Conservation (phyloP, 768 basidiomycete species). For the Calocybe indica region DNA sequence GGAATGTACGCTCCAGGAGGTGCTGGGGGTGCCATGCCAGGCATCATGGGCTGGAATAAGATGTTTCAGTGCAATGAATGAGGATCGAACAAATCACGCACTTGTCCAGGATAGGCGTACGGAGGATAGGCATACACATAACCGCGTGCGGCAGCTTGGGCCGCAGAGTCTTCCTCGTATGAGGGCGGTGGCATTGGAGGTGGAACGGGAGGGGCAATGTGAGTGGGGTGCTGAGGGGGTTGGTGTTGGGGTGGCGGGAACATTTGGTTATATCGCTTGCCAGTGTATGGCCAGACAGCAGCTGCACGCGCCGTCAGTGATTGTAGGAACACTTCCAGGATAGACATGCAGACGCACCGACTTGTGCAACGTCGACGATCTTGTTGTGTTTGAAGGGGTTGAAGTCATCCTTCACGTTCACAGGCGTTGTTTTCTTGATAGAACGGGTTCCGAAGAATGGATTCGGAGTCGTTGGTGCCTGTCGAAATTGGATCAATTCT, state of each 20-base stretch:
- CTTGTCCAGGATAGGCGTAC: conserved; percentile 74
- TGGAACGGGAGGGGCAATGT: conserved; percentile 61
- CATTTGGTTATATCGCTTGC: conserved; percentile 78
- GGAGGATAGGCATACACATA: conserved; percentile 75
- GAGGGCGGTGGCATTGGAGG: conserved; percentile 68
- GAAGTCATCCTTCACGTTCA: conserved; percentile 94
- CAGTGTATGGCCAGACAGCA: conserved; percentile 82
- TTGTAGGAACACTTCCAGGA: neutral
- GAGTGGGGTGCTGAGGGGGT: conserved; percentile 57
- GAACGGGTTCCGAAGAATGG: conserved; percentile 85
- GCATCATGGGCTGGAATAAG: conserved; percentile 67
- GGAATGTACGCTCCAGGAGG: conserved; percentile 79
- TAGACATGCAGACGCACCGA: conserved; percentile 47
- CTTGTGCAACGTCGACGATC: conserved; percentile 65
- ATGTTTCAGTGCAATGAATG: neutral
- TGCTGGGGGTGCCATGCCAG: conserved; percentile 72
- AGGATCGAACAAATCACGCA: conserved; percentile 23
- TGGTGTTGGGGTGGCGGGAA: conserved; percentile 61
- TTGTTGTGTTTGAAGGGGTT: conserved; percentile 92
- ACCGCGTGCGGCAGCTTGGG: conserved; percentile 50
- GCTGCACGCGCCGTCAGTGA: conserved; percentile 30
- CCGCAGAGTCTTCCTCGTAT: conserved; percentile 73
- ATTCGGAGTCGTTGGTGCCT: conserved; percentile 51
- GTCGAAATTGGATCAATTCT: conserved; percentile 8
- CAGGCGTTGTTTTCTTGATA: conserved; percentile 67